Percentiles rank a stretch among this genome's conserved stretches.
Evolutionary conservation across 2,329 filamentous ascomycete genomes (phyloP).

Genomic region (Verticillium tricorpus): DNA sequence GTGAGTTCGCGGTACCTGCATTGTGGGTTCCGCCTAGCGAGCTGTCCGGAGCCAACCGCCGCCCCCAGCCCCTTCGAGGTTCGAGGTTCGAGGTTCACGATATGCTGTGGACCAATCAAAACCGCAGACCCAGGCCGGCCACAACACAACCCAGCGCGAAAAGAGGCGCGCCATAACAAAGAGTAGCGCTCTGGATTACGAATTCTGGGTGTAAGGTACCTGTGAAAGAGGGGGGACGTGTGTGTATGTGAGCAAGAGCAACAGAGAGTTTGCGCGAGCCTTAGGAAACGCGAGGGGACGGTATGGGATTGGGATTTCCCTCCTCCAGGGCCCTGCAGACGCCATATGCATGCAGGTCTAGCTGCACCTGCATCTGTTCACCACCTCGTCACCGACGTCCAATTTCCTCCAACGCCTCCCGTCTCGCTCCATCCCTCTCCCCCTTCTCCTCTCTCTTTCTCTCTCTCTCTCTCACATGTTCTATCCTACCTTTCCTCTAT

Average conservation of each 20-base stretch:
- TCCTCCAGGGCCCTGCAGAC: background rate
- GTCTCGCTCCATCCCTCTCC: constrained; percentile 12
- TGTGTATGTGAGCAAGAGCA: too few relatives aligned
- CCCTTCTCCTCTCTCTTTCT: constrained; percentile 7
- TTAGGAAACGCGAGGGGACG: background rate
- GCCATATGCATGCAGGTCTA: background rate
- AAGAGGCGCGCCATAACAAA: background rate
- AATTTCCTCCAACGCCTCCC: constrained; percentile 4
- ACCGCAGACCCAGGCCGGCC: background rate
- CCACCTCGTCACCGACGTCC: background rate
- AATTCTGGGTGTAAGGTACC: too few relatives aligned
- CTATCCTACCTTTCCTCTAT: constrained; percentile 4
- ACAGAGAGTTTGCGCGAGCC: too few relatives aligned
- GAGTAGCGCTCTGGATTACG: background rate
- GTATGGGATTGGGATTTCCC: background rate
- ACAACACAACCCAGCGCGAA: background rate
- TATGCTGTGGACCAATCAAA: background rate
- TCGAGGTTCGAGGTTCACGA: background rate
- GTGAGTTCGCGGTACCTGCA: background rate
- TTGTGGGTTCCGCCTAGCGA: background rate
- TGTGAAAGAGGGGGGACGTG: background rate
- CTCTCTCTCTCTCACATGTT: constrained; percentile 6
- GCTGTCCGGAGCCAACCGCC: background rate
- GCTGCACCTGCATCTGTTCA: background rate
- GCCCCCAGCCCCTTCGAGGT: background rate